Base-by-base conservation (phyloP, 192 early-diverging fungal genomes). In the Coemansia sp. region DNA sequence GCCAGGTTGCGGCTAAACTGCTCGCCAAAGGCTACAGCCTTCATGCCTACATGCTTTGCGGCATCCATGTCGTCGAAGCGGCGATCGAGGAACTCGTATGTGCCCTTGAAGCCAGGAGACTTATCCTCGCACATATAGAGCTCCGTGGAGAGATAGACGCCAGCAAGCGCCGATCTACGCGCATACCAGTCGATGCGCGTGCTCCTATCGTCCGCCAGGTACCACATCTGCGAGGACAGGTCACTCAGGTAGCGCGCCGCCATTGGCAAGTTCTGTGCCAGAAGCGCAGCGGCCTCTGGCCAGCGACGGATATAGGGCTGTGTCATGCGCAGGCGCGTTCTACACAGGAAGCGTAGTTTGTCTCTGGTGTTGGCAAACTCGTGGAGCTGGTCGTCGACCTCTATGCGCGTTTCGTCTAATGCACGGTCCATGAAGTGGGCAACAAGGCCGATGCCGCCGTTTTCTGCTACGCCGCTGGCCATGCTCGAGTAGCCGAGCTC, bases 71-170 rank as follows among this genome's bases (percentile, higher is more conserved):
- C 87, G 50, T 84, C 70, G n/a, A 98, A 65, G 47, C 92, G 85
- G 31, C 87, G 70, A 50, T 95, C 86, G 50, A 98, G 76, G 59
- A 98, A 96, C 42, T 74, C 75, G 61, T 81, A 88, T 1, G 95
- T 96, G 25, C 86, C 88, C 14, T 65, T 68, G 68, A 81, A 87
- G 40, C 87, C 83, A 11, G 88, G 85, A 7, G 94, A 93, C 36
- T 75, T 72, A 62, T 98, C 95, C 67, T 92, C 89, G 17, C 90
- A 91, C 94, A 98, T 94, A 72, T 88, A 98, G 44, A 98, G 69
- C 72, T 98, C 94, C 0, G 95, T 87, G 0, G 93, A 86, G 10
- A 93, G 83, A 55, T 95, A 98, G 10, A 92, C 87, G 22, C 85
- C 88, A 3, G 92, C 92, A 34, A 98, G 82, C 13, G 86, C 79